A percentile compares a stretch with the other conserved stretches of the same genome.
Evolutionary conservation across 805 yeast genomes (phyloP).

Genomic region (Zygosaccharomyces rouxii): DNA sequence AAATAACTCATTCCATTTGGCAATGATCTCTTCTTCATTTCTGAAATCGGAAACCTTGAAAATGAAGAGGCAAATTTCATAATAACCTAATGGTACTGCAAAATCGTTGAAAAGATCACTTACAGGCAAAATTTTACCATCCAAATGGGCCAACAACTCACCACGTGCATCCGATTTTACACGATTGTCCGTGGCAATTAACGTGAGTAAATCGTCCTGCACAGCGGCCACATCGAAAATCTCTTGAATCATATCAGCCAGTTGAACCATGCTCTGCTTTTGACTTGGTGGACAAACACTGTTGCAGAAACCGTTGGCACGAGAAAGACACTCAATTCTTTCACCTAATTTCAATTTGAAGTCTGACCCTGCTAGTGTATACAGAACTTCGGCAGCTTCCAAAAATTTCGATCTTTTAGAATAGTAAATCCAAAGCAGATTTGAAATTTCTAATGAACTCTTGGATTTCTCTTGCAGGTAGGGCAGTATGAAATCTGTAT

Average conservation of each 20-base stretch:
- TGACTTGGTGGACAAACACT: slow-evolving; percentile 73
- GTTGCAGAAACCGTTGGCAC: slow-evolving; percentile 91
- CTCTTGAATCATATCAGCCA: slow-evolving; percentile 68
- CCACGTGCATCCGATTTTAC: slow-evolving; percentile 43
- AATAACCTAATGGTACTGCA: slow-evolving; percentile 84
- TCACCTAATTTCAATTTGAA: slow-evolving; percentile 63
- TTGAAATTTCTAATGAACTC: slow-evolving; percentile 67
- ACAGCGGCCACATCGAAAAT: slow-evolving; percentile 80
- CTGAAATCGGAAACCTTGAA: slow-evolving; percentile 83
- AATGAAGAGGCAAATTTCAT: slow-evolving; percentile 71
- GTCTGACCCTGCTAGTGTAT: slow-evolving; percentile 67
- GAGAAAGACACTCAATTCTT: slow-evolving; percentile 81
- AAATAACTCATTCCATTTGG: slow-evolving; percentile 74
- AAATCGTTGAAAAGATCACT: slow-evolving; percentile 80
- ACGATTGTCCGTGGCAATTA: slow-evolving; percentile 51
- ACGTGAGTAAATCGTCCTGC: slow-evolving; percentile 50
- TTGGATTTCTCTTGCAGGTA: slow-evolving; percentile 67
- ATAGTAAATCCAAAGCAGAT: slow-evolving; percentile 82
- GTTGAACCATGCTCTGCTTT: slow-evolving; percentile 69
- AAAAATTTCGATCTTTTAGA: slow-evolving; percentile 75
- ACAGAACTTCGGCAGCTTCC: slow-evolving; percentile 79
- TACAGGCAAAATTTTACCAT: slow-evolving; percentile 61
- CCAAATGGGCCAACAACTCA: slow-evolving; percentile 50
- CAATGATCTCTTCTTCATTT: slow-evolving; percentile 73
- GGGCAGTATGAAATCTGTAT: slow-evolving; percentile 74